Evolutionary conservation across 78 protist species (phyloP).

Genomic region (Dictyostelium discoideum): DNA sequence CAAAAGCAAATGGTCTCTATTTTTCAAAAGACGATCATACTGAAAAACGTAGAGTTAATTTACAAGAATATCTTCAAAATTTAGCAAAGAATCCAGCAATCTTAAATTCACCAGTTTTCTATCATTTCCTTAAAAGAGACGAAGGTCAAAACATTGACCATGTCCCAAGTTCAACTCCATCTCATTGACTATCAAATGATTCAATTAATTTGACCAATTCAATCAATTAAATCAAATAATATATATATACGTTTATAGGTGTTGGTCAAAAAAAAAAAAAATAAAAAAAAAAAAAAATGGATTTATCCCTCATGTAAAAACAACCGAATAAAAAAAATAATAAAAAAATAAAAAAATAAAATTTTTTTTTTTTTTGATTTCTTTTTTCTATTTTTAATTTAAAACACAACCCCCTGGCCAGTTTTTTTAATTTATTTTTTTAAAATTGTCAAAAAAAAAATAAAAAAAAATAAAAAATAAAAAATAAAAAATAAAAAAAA

Average conservation of each 20-base stretch:
- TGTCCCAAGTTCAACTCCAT: slow-evolving; percentile 15
- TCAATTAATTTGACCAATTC: neutral
- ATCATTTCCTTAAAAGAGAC: slow-evolving; percentile 50
- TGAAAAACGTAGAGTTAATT: slow-evolving; percentile 35
- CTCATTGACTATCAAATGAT: neutral
- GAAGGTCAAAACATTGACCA: neutral
- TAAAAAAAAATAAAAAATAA: too few relatives aligned
- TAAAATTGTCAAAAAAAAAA: too few relatives aligned
- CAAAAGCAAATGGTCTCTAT: slow-evolving; percentile 58
- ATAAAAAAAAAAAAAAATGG: too few relatives aligned
- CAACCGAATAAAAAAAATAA: neutral
- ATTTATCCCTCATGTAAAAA: neutral
- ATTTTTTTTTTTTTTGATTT: too few relatives aligned
- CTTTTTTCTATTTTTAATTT: too few relatives aligned
- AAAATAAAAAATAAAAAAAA: too few relatives aligned
- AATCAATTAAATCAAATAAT: neutral
- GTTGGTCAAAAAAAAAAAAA: too few relatives aligned
- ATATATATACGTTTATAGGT: too few relatives aligned
- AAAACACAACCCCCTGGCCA: too few relatives aligned
- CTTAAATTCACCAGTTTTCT: slow-evolving; percentile 6
- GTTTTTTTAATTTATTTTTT: too few relatives aligned
- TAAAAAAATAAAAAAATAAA: too few relatives aligned
- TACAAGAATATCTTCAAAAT: slow-evolving; percentile 54
- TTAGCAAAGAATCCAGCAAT: neutral
- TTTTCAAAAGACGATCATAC: slow-evolving; percentile 72